phyloP scores from a whole-genome alignment of 768 basidiomycete species.

The Mycena belliarum region DNA sequence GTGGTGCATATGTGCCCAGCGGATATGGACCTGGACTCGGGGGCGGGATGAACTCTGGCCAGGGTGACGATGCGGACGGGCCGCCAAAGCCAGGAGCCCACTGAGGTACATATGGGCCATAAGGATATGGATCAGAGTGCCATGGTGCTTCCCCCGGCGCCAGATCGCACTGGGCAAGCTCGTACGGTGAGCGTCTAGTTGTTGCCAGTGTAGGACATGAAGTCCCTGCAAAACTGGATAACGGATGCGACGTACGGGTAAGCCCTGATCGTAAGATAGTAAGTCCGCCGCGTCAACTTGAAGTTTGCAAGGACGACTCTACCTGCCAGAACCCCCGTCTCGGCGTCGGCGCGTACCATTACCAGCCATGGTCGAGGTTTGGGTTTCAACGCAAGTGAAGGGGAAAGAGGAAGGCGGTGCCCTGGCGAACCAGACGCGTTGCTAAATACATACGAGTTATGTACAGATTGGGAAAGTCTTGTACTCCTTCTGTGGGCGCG shows the following conservation, averaged over 20 bases:
- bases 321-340: not conserved
- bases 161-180: not conserved
- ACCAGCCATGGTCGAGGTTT: not conserved
- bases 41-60: not conserved
- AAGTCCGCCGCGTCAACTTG: not conserved
- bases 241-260: not conserved
- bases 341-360: not conserved
- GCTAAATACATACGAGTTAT: constrained; percentile 1
- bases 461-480: not conserved
- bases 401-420: not conserved
- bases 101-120: not conserved
- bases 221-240: not conserved
- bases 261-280: not conserved
- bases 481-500: constrained; percentile 9
- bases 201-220: not conserved
- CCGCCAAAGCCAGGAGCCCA: not conserved
- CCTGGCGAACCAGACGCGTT: not conserved
- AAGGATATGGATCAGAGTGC: not conserved
- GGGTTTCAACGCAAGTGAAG: not conserved
- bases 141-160: not conserved
- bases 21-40: not conserved
- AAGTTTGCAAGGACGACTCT: not conserved
- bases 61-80: not conserved
- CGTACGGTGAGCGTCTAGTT: not conserved
- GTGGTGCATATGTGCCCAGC: too few species aligned